Evolutionary conservation across 2,329 filamentous ascomycete genomes (phyloP), one percentile per base, ranked within the genome.

Genomic region (Onygenales sp.): DNA sequence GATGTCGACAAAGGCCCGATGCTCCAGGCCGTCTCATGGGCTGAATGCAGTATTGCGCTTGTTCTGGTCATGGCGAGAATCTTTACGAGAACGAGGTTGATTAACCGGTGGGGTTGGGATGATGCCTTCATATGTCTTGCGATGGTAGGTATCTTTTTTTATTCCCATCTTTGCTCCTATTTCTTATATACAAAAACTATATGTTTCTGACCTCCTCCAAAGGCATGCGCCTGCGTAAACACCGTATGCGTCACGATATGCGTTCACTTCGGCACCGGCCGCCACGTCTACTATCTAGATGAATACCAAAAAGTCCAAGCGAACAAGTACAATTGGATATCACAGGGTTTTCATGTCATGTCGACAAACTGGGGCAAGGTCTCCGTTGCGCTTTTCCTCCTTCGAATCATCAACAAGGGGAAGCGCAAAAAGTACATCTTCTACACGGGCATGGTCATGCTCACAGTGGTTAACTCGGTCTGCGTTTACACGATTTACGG

Each of bases 341-440:
- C 56, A 5, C 52, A 51, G 39, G 54, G 54, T 2, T 54, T 54
- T 14, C 52, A 56, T 43, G 54, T 58, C 10, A 54, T 56, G 51
- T 50, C 54, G 35, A 58, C 54, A 17, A 58, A 55, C 38, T 56
- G 51, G 51, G 54, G 56, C 21, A 58, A 58, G 21, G 43, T 58
- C 14, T 58, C 56, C 33, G 38, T 58, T 41, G 52, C 42, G 14
- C 21, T 56, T 33, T 58, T 58, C 31, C 35, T 56, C 14, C 42
- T 58, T 43, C 56, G 56, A 21, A 50, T 56, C 11, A 39, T 58
- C 35, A 49, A 50, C 31, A 50, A 43, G 21, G 51, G 51, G 14
- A 54, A 52, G 32, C n/a, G 44, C 10, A 51, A 52, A 32, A 55
- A 27, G 38, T 46, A 43, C 17, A 33, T 49, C 33, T 50, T 54